Evolutionary conservation across 2,329 filamentous ascomycete species (phyloP).

Genomic region (Pseudophaeomoniella oleicola): DNA sequence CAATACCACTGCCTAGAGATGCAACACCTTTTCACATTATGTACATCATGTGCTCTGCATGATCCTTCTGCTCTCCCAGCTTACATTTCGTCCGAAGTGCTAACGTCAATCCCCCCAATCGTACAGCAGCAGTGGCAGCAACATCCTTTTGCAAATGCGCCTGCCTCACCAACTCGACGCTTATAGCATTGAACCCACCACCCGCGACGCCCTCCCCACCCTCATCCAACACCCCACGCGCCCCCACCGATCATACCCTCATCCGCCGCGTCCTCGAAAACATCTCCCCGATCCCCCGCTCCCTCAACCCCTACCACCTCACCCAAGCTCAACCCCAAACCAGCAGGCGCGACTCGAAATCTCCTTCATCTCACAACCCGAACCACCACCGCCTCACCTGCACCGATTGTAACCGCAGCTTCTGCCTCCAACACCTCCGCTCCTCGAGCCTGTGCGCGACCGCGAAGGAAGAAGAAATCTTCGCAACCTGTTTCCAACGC

Average conservation of each 20-base stretch:
- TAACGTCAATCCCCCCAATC: too few species aligned
- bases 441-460: conserved; percentile 41
- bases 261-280: too few species aligned
- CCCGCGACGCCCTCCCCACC: conserved; percentile 6
- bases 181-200: conserved; percentile 46
- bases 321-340: background rate
- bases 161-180: conserved; percentile 52
- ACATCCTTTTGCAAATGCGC: conserved; percentile 61
- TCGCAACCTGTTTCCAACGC: conserved; percentile 53
- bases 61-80: too few species aligned
- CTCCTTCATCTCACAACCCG: conserved; percentile 2
- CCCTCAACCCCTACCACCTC: conserved; percentile 6
- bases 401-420: conserved; percentile 53
- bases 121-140: conserved; percentile 22
- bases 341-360: too few species aligned
- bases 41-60: too few species aligned
- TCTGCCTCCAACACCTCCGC: conserved; percentile 48
- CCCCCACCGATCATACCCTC: too few species aligned
- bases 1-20: too few species aligned
- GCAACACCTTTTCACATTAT: too few species aligned
- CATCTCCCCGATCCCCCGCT: conserved; percentile 4
- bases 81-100: too few species aligned
- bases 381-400: conserved; percentile 36
- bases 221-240: conserved; percentile 1
- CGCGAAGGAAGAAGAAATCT: conserved; percentile 48